Conservation (phyloP, 306 rosid species). For the Cicer yamashitae region DNA sequence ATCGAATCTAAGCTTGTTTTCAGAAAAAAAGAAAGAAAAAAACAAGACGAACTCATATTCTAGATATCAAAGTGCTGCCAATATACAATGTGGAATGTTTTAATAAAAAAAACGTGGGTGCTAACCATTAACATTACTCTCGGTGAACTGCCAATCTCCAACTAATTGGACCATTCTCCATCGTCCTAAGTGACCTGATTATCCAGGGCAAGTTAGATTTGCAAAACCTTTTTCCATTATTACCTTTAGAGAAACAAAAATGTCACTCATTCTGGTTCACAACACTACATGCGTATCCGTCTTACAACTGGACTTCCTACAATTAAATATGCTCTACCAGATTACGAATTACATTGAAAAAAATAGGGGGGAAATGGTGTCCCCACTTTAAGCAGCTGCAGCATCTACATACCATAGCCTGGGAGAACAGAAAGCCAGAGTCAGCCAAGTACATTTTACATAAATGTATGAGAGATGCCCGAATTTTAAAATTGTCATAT, state of each 20-base stretch:
- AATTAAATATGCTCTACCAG: conserved; percentile 32
- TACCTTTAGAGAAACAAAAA: conserved; percentile 12
- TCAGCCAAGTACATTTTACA: background rate
- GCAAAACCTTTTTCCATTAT: conserved; percentile 41
- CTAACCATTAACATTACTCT: background rate
- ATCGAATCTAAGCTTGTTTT: background rate
- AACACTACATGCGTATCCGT: conserved; percentile 34
- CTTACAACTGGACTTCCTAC: conserved; percentile 31
- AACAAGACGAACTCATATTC: background rate
- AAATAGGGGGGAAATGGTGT: background rate
- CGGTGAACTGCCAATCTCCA: too few relatives aligned
- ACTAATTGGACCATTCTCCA: too few relatives aligned
- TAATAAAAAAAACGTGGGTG: background rate
- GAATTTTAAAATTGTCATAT: background rate
- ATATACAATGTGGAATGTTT: background rate
- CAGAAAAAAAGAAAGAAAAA: background rate
- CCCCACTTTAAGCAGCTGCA: background rate
- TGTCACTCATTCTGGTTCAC: conserved; percentile 31
- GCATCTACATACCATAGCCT: conserved; percentile 71
- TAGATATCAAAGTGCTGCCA: background rate
- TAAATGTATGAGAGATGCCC: background rate
- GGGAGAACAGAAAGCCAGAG: conserved; percentile 23
- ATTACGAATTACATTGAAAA: conserved; percentile 3
- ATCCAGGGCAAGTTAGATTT: background rate
- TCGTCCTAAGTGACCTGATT: too few relatives aligned